Evolutionary conservation across 1,139 yeast species (phyloP), one percentile per base, ranked within the genome.

Genomic region (Protomyces inundatus): DNA sequence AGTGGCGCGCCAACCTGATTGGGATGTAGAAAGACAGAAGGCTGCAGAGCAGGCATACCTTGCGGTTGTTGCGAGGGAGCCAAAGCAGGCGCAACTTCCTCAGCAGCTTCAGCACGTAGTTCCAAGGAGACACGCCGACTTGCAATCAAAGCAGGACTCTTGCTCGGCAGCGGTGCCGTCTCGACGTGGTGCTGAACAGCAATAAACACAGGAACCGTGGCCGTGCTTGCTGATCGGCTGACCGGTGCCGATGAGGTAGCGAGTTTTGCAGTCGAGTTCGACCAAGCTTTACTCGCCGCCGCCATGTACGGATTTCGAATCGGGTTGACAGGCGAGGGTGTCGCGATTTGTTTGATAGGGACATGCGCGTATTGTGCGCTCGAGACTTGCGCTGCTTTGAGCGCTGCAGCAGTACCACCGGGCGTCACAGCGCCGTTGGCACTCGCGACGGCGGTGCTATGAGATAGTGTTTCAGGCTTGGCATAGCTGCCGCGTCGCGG

Each of bases 241-340:
- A 42, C 9, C 5, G 48, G 48, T 30, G 48, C 48, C 16, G 48
- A 10, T 23, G 23, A 23, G 14, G 9, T 6, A 3, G 12, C 35
- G 4, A n/a, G 12, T 42, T 58, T 58, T 12, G 62, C 62, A 10
- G 62, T 23, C 16, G 62, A 58, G 45, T 58, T 58, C 36, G 54
- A 50, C 62, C 62, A 58, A 33, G 62, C 62, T 39, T 50, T 39
- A 23, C 62, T 58, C 32, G 62, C 62, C 32, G 62, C 62, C 30
- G 62, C 62, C 52, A 58, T 16, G 23, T 58, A 52, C 5, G 61
- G 53, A 23, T 35, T 52, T 5, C 39, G 42, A 9, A n/a, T n/a
- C 12, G 35, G 55, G 3, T 34, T 35, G 36, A 36, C 45, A 16
- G 58, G 58, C 32, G 58, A 40, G 5, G 58, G 51, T 10, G 52